Evolutionary conservation across 768 basidiomycete genomes (phyloP), one percentile per base, ranked within the genome.

Genomic region (Mrakia frigida): DNA sequence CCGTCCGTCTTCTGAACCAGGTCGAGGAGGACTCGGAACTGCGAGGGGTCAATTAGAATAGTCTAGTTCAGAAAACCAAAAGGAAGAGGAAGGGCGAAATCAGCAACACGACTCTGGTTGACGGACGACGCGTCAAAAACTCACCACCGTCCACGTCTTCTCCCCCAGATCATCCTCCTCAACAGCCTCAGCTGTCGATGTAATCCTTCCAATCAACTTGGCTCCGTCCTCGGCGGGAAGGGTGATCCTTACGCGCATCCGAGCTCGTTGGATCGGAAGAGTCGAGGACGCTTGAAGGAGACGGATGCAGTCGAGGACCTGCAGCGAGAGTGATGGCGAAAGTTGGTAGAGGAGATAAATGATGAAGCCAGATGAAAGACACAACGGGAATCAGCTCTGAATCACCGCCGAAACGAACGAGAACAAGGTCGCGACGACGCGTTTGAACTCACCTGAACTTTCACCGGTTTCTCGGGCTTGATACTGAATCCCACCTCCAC

Each of bases 401-500:
- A 18, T 18, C 46, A 50, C 5, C 6, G 13, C 46, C 1, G 43
- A 28, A 56, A 56, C 23, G 4, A 33, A 46, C 0, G 70, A 35
- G 14, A 41, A 69, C 23, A 16, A 7, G 25, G 35, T 6, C 65
- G 4, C 39, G 4, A 13, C 41, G 37, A 46, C 61, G 61, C 25
- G 65, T 50, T 78, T 6, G 10, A 23, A 73, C 85, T 25, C 79
- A 92, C 93, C 88, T 99, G 97, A 69, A 91, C 92, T 85, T 99
- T 99, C 10, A 94, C 95, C 35, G 88, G 91, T 86, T 97, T 98
- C 79, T 90, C 89, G 65, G 87, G 87, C 80, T 92, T 91, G 41
- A 96, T 91, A 79, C 93, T 97, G 84, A 91, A 95, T 0, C 95
- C 95, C 10, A 92, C 91, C 82, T 98, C 95, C 11, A 88, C 85